phyloP scores from a whole-genome alignment of 306 rosid species.

The Fragaria ananassa region DNA sequence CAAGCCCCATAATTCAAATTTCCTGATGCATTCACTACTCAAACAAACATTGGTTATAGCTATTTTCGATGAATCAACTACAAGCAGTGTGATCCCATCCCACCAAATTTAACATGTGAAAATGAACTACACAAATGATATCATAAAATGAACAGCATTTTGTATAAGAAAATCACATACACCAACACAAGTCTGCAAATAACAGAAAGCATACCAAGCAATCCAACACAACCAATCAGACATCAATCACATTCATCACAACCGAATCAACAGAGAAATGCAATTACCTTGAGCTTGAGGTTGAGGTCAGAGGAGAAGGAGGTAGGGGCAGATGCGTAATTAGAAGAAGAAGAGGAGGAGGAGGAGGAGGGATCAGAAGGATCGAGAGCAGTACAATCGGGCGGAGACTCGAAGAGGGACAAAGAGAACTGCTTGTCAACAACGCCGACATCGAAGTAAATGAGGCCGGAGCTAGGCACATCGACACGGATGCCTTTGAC shows the following conservation, averaged over 20 bases:
- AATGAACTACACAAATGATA: background rate
- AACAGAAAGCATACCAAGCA: background rate
- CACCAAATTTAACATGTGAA: background rate
- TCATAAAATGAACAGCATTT: background rate
- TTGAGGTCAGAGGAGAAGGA: background rate
- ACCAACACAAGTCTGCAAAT: background rate
- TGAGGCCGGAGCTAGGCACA: conserved; percentile 64
- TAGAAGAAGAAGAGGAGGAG: background rate
- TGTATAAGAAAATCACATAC: background rate
- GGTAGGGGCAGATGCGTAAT: background rate
- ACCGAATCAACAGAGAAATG: background rate
- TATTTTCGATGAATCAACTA: background rate
- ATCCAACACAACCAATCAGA: background rate
- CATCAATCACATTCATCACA: background rate
- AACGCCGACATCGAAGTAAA: conserved; percentile 88
- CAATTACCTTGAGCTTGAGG: background rate
- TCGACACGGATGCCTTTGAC: conserved; percentile 81
- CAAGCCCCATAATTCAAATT: background rate
- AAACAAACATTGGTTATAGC: background rate
- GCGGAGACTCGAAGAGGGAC: conserved; percentile 70
- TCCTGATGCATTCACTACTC: background rate
- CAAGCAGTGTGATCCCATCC: too few relatives aligned
- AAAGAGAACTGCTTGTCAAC: conserved; percentile 82
- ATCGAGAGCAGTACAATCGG: conserved; percentile 55
- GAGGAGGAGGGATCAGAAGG: conserved; percentile 23